Evolutionary conservation across 1,139 yeast species (phyloP).

Genomic region (Candida sp.): DNA sequence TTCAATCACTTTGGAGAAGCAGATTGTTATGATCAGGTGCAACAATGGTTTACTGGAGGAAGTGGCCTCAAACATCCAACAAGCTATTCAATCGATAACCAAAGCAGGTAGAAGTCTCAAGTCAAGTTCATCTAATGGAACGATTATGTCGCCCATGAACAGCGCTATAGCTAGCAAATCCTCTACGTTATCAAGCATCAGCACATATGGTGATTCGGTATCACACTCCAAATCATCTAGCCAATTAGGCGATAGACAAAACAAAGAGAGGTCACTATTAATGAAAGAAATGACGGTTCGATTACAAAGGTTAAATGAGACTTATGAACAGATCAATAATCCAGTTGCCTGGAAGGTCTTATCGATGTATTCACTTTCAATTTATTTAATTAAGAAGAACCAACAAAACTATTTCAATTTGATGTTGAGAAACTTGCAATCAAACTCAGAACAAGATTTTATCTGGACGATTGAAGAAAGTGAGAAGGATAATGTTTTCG

Average conservation of each 20-base stretch:
- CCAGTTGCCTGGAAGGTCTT: slow-evolving; percentile 45
- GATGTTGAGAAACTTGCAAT: slow-evolving; percentile 17
- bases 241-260: slow-evolving; percentile 6
- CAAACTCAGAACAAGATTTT: slow-evolving; percentile 13
- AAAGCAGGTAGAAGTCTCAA: slow-evolving; percentile 16
- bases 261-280: slow-evolving; percentile 14
- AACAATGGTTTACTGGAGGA: slow-evolving; percentile 18
- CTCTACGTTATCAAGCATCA: slow-evolving; percentile 34
- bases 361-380: slow-evolving; percentile 34
- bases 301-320: slow-evolving; percentile 35
- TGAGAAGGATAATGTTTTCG: slow-evolving; percentile 26
- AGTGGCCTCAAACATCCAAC: slow-evolving; percentile 2
- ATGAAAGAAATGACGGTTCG: slow-evolving; percentile 33
- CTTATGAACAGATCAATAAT: slow-evolving; percentile 24
- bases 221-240: slow-evolving; percentile 2
- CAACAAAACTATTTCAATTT: slow-evolving; percentile 28
- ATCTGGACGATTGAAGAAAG: slow-evolving; percentile 36
- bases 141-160: slow-evolving; percentile 34
- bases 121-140: slow-evolving; percentile 23
- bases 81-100: slow-evolving; percentile 10
- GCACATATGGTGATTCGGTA: slow-evolving; percentile 12
- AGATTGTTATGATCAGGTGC: slow-evolving; percentile 35
- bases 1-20: slow-evolving; percentile 25
- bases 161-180: slow-evolving; percentile 22
- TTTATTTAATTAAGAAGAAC: slow-evolving; percentile 25